Conservation (phyloP, 371 early-diverging fungal genomes). For the Mortierella sp. region DNA sequence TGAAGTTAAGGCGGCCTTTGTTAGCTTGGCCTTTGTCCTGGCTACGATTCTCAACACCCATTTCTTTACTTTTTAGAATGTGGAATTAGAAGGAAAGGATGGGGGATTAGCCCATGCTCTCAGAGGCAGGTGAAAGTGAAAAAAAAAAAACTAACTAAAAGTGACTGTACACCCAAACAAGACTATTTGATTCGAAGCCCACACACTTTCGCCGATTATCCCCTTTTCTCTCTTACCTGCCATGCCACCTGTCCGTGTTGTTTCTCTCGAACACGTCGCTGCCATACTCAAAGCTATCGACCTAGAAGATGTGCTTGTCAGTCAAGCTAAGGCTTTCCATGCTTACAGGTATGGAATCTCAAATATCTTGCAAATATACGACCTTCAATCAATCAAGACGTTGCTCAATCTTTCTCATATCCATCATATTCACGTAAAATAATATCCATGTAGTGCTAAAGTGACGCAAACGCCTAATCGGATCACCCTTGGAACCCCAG, state of each 20-base stretch:
- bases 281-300: constrained; percentile 35
- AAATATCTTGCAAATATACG: background rate
- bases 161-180: background rate
- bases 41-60: background rate
- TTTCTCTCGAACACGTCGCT: constrained; percentile 46
- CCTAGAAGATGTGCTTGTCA: constrained; percentile 31
- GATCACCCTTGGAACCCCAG: constrained; percentile 57
- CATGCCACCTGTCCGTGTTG: constrained; percentile 50
- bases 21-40: background rate
- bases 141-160: background rate
- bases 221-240: background rate
- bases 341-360: constrained; percentile 35
- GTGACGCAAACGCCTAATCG: constrained; percentile 68
- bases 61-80: constrained; percentile 3
- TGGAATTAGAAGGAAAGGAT: constrained; percentile 5
- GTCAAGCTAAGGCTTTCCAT: constrained; percentile 47
- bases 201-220: background rate
- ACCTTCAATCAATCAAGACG: no score
- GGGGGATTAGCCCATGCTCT: background rate
- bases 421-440: background rate
- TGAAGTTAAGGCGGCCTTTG: constrained; percentile 10
- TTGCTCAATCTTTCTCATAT: background rate
- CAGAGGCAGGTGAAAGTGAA: background rate
- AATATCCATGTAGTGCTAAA: constrained; percentile 17
- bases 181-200: background rate